Evolutionary conservation across 2,329 filamentous ascomycete species (phyloP), one percentile per base, ranked within the genome.

Genomic region (Paecilomyces dactylethromorphus): DNA sequence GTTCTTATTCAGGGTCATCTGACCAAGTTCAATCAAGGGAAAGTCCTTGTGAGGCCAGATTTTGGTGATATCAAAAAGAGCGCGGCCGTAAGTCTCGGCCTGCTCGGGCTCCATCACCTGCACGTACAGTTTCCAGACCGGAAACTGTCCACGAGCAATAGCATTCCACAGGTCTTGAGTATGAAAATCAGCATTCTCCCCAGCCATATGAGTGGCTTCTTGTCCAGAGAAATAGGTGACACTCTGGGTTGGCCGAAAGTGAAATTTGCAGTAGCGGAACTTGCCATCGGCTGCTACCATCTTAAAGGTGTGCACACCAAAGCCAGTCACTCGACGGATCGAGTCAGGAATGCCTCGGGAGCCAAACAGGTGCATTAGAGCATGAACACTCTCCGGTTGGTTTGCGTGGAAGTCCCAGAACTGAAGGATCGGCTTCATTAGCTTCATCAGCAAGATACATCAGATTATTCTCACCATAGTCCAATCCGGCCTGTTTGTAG

Each of bases 371-470:
- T 79, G 76, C 82, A 88, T 85, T 59, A 87, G 71, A 62, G 82
- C 78, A 69, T 87, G 85, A 18, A 84, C 75, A 32, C 80, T 74
- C 69, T 88, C 85, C 15, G 81, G 85, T 61, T 85, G 79, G 29
- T 78, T 81, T 39, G 76, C 77, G 56, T 82, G 73, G 57, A 81
- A 83, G 60, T 83, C 85, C 84, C 85, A 88, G 72, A 88, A 87
- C 75, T 70, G 58, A 56, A 51, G 58, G 29, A 57, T n/a, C n/a
- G n/a, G n/a, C n/a, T n/a, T n/a, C n/a, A 58, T 59, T 57, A 65
- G 63, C 33, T 39, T 45, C 15, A 22, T n/a, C 6, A 13, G 51
- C 50, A 10, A 33, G 39, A 18, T n/a, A 8, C 12, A 5, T 54
- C 56, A 49, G 32, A 56, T 3, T 53, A 13, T 26, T 82, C 35